Evolutionary conservation across 768 basidiomycete genomes (phyloP).

Genomic region (Tulasnella sp.): DNA sequence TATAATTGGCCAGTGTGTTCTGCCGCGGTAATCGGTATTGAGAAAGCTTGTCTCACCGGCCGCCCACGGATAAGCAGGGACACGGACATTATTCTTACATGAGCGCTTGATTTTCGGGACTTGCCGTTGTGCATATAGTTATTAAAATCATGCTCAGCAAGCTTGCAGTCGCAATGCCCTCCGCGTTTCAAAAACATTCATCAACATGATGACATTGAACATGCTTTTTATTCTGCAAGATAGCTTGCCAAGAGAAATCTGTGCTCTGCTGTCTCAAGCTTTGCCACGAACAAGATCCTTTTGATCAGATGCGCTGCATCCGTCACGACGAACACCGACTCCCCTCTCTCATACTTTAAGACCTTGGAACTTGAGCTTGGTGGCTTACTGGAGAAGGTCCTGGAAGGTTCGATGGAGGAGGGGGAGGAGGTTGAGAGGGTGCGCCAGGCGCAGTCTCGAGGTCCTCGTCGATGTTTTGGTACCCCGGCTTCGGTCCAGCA

Average conservation of each 20-base stretch:
- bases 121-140: background rate
- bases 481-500: slow-evolving; percentile 37
- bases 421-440: slow-evolving; percentile 32
- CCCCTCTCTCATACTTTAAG: background rate
- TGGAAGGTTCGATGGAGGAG: background rate
- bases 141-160: background rate
- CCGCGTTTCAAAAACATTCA: background rate
- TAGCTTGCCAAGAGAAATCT: background rate
- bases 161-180: background rate
- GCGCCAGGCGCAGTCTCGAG: slow-evolving; percentile 37
- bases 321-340: background rate
- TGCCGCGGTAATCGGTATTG: too few species aligned
- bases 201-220: background rate
- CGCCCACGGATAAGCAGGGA: too few species aligned
- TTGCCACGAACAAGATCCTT: background rate
- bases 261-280: background rate
- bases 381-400: slow-evolving; percentile 23
- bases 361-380: slow-evolving; percentile 21
- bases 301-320: background rate
- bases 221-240: background rate
- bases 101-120: too few species aligned
- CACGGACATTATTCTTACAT: too few species aligned
- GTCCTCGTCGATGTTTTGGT: slow-evolving; percentile 44
- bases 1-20: too few species aligned
- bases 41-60: too few species aligned